A percentile compares a stretch with the other conserved stretches of the same genome.
Conservation (phyloP, 331 rosid genomes). For the Erythrophleum ivorense region DNA sequence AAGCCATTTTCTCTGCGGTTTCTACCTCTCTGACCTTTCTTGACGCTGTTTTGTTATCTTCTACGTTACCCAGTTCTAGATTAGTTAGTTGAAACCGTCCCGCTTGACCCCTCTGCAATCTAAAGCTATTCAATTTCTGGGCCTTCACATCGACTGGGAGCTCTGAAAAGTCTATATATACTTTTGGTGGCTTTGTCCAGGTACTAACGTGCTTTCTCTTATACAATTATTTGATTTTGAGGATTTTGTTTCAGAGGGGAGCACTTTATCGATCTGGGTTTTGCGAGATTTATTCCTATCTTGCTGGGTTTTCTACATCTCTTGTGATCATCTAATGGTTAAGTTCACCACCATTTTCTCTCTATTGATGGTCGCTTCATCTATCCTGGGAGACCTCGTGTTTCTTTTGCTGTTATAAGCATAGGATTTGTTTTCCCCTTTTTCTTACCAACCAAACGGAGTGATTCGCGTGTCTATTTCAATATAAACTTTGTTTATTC, state of each 20-base stretch:
- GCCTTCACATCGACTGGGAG: background rate
- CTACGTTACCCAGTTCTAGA: constrained; percentile 17
- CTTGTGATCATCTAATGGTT: constrained; percentile 28
- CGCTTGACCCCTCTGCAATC: background rate
- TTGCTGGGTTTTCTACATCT: constrained; percentile 12
- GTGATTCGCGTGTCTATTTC: background rate
- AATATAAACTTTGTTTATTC: background rate
- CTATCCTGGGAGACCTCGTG: constrained; percentile 5
- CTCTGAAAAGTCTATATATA: background rate
- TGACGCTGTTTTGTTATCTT: constrained; percentile 45
- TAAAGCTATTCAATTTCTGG: background rate
- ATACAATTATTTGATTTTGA: constrained; percentile 22
- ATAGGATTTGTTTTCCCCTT: constrained; percentile 11
- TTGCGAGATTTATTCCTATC: background rate
- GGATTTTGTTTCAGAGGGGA: background rate
- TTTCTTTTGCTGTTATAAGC: background rate
- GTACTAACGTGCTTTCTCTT: constrained; percentile 38
- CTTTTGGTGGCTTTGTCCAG: constrained; percentile 26
- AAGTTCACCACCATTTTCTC: constrained; percentile 28
- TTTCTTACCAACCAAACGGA: constrained; percentile 8
- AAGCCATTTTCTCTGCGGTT: background rate
- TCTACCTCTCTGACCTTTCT: constrained; percentile 38
- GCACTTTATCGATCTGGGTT: constrained; percentile 36
- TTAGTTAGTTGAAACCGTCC: background rate
- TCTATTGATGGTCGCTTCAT: constrained; percentile 19